These are phyloP conservation scores for Agastache rugosa DNA, from an alignment of 257 asterid genomes.

Conservation along the genomic window DNA sequence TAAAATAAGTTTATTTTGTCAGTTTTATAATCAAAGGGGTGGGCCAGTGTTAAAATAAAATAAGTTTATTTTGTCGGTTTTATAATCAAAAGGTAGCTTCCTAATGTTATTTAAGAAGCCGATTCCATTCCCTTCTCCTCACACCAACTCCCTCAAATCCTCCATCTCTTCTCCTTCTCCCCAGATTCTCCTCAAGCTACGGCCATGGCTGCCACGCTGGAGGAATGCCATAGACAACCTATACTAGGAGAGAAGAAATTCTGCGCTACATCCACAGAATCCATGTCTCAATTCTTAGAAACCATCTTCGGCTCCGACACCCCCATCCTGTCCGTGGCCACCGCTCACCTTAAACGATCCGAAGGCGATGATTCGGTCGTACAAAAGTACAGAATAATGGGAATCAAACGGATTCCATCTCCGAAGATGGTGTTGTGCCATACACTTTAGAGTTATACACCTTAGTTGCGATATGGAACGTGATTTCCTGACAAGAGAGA, in stretches of 20 bases:
- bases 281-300: constrained; percentile 59
- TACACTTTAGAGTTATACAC: too few species aligned
- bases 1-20: too few species aligned
- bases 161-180: constrained; percentile 52
- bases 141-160: constrained; percentile 49
- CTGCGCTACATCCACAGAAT: constrained; percentile 64
- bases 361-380: constrained; percentile 3
- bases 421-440: constrained; percentile 71
- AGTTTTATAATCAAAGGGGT: too few species aligned
- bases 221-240: constrained; percentile 56
- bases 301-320: constrained; percentile 44
- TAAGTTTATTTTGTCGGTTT: too few species aligned
- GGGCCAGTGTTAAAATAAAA: too few species aligned
- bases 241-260: constrained; percentile 67
- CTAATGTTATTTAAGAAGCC: too few species aligned
- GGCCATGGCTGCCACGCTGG: constrained; percentile 66
- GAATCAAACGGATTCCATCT: constrained; percentile 43
- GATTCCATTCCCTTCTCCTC: constrained; percentile 67
- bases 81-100: too few species aligned
- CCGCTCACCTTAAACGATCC: constrained; percentile 48
- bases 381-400: constrained; percentile 52
- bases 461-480: too few species aligned
- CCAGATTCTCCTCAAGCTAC: constrained; percentile 62
- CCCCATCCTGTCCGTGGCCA: constrained; percentile 45
- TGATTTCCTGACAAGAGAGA: too few species aligned